Evolutionary conservation across 2,329 filamentous ascomycete genomes (phyloP), one percentile per base, ranked within the genome.

Genomic region (Elsinoe fawcettii): DNA sequence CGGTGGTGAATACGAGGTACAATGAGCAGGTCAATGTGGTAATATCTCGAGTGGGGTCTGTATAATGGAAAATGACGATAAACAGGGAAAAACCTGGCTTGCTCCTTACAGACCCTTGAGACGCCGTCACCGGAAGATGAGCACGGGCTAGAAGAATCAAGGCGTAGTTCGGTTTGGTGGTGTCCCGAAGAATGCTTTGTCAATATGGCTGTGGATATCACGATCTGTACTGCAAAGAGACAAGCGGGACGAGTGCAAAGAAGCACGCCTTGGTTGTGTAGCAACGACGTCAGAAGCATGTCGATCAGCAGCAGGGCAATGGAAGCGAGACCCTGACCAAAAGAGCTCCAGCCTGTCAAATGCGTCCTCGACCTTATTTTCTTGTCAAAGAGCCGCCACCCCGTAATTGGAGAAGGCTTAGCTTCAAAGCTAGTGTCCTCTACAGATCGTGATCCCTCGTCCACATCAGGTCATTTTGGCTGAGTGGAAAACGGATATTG

Each of bases 21-120:
- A 51, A 32, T 14, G 25, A 8, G 46, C 9, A 51, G 23, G 46
- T 51, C 25, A 51, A 51, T 25, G 25, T 32, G 25, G 27, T 36
- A 32, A 32, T 51, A 51, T 39, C 49, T 23, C 49, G 30, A 53
- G 49, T 53, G 49, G 49, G 32, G 32, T 53, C 49, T 37, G 32
- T 25, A 25, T 46, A 46, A 53, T 16, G 32, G 18, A 37, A 18
- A 23, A 53, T 53, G 49, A 53, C 49, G 49, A 53, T 39, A 39
- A 39, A 37, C 30, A 22, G 16, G 49, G 49, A 27, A 53, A 53
- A 53, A 30, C 49, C 41, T 46, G 41, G 41, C 41, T 46, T 46
- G 9, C 23, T 30, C 46, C 46, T 36, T 51, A 36, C 46, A 51
- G 46, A 51, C 46, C 46, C 46, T n/a, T 51, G 46, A 44, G 4